A percentile compares a stretch with the other conserved stretches of the same genome.
Conservation (phyloP, 139 green algal species). For the Coccomyxa sp. region DNA sequence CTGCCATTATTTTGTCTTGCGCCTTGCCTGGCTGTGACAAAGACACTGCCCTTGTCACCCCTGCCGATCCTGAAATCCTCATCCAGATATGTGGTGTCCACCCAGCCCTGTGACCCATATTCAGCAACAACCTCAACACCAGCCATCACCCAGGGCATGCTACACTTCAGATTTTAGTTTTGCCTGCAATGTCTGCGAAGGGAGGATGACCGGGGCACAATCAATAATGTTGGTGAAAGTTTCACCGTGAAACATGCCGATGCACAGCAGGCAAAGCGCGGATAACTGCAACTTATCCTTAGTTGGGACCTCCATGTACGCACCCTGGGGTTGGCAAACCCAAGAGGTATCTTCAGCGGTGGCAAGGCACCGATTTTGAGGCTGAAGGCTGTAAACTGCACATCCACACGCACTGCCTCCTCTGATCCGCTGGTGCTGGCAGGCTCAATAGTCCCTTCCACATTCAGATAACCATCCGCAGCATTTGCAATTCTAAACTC, state of each 20-base stretch:
- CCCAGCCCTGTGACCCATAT: conserved; percentile 27
- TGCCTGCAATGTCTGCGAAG: too few relatives aligned
- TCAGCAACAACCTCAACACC: conserved; percentile 15
- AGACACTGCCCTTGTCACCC: conserved; percentile 72
- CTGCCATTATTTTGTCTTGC: not conserved
- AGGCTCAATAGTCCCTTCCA: conserved; percentile 10
- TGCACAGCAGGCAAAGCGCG: not conserved
- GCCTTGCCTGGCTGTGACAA: conserved; percentile 39
- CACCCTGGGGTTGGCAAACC: not conserved
- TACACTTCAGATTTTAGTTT: not conserved
- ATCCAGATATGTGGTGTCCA: conserved; percentile 68
- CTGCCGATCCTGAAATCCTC: conserved; percentile 56
- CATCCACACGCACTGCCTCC: conserved; percentile 8
- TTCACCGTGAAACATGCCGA: not conserved
- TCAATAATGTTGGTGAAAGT: not conserved
- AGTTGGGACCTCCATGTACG: not conserved
- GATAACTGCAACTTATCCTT: not conserved
- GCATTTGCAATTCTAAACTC: conserved; percentile 13
- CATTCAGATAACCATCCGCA: conserved; percentile 16
- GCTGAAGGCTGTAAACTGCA: conserved; percentile 15
- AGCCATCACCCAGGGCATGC: not conserved
- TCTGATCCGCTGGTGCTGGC: not conserved
- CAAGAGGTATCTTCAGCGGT: conserved; percentile 16
- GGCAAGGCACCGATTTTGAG: conserved; percentile 14
- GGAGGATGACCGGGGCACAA: not conserved